A percentile compares a stretch with the other conserved stretches of the same genome.
Conservation (phyloP, 768 basidiomycete species). For the Tricholoma bakamatsutake region DNA sequence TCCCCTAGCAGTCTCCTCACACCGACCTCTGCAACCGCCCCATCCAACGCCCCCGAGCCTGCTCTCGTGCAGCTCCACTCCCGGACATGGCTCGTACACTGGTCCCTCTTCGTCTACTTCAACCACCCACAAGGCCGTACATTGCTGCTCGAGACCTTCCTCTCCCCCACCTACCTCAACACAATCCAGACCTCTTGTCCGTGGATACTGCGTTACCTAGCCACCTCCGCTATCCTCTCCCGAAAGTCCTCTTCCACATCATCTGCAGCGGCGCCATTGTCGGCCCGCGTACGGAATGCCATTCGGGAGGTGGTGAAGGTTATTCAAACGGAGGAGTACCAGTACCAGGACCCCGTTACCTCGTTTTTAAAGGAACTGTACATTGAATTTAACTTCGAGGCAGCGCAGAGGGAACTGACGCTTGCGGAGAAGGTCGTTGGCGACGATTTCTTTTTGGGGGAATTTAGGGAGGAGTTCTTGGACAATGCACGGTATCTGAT, state of each 20-base stretch:
- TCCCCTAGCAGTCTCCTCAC: constrained; percentile 45
- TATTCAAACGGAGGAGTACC: constrained; percentile 72
- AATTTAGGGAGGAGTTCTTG: constrained; percentile 89
- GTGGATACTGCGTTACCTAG: constrained; percentile 92
- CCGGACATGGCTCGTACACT: constrained; percentile 94
- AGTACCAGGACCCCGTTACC: constrained; percentile 82
- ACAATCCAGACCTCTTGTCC: constrained; percentile 96
- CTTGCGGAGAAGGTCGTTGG: constrained; percentile 77
- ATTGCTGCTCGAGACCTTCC: constrained; percentile 92
- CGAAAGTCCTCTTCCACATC: constrained; percentile 63
- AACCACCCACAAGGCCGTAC: constrained; percentile 91
- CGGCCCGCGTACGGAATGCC: constrained; percentile 78
- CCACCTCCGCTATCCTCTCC: constrained; percentile 88
- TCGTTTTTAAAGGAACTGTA: constrained; percentile 92
- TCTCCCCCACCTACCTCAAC: constrained; percentile 94
- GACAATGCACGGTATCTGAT: constrained; percentile 96
- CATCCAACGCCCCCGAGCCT: constrained; percentile 46
- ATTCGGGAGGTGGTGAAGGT: constrained; percentile 43
- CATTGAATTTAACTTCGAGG: constrained; percentile 93
- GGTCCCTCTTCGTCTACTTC: constrained; percentile 98
- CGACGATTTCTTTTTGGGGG: constrained; percentile 91
- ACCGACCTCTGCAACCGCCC: constrained; percentile 25
- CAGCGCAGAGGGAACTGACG: constrained; percentile 78
- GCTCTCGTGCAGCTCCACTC: constrained; percentile 86
- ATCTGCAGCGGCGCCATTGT: constrained; percentile 36